Evolutionary conservation across 2,329 filamentous ascomycete genomes (phyloP).

Genomic region (Pleurostoma richardsiae): DNA sequence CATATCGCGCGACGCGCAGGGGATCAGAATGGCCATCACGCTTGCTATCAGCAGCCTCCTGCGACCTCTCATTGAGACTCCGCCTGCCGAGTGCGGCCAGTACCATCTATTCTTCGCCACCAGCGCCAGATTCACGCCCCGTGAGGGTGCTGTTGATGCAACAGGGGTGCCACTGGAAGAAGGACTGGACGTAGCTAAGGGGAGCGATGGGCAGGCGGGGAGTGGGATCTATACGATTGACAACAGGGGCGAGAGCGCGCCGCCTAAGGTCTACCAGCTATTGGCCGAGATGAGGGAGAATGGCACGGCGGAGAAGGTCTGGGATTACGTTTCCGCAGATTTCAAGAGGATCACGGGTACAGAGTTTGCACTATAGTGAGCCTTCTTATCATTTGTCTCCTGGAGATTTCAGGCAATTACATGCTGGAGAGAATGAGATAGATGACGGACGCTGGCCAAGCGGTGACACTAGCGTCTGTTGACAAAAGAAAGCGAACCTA

Average conservation of each 20-base stretch:
- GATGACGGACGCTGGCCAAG: no score
- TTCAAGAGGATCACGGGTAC: constrained; percentile 15
- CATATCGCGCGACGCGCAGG: constrained; percentile 11
- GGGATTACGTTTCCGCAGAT: constrained; percentile 16
- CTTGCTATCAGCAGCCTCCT: constrained; percentile 1
- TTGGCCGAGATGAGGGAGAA: constrained; percentile 21
- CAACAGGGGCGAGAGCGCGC: constrained; percentile 8
- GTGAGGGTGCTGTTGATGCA: constrained; percentile 2
- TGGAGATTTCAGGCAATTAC: no score
- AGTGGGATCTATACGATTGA: constrained; percentile 26
- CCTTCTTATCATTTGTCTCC: no score
- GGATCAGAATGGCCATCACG: constrained; percentile 10
- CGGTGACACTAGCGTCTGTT: no score
- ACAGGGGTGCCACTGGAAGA: constrained; percentile 13
- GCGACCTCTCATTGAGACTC: constrained; percentile 5
- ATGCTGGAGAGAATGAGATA: no score
- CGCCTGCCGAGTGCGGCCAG: constrained; percentile 22
- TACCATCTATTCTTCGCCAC: constrained; percentile 26
- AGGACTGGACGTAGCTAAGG: constrained; percentile 10
- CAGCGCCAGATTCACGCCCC: constrained; percentile 21
- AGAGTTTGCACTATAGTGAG: neutral
- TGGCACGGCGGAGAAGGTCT: constrained; percentile 22
- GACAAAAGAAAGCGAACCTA: no score
- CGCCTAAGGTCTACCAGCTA: constrained; percentile 16
- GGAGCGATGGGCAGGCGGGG: constrained; percentile 18